Percentiles rank a stretch among this genome's conserved stretches.
Conservation (phyloP, 2,329 filamentous ascomycete genomes). For the Emergomyces africanus region DNA sequence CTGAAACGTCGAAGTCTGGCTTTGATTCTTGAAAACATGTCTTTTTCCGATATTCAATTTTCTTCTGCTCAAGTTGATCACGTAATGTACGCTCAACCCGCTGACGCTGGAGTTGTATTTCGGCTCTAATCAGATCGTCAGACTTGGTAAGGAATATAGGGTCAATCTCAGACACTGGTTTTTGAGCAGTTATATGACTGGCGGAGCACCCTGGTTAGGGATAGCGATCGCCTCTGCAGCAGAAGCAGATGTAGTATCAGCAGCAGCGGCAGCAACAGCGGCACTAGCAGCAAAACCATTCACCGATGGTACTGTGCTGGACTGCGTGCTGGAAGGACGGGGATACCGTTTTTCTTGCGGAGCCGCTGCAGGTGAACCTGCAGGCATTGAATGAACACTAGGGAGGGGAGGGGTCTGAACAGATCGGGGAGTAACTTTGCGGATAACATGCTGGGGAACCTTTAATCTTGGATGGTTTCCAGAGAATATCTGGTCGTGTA, state of each 20-base stretch:
- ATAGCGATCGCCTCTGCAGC: constrained; percentile 10
- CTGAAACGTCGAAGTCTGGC: constrained; percentile 55
- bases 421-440: constrained; percentile 25
- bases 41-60: constrained; percentile 35
- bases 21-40: constrained; percentile 40
- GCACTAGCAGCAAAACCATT: constrained; percentile 12
- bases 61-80: constrained; percentile 61
- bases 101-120: constrained; percentile 66
- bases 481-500: constrained; percentile 69
- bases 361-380: constrained; percentile 11
- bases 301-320: constrained; percentile 9
- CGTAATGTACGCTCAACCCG: constrained; percentile 64
- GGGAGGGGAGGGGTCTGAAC: constrained; percentile 21
- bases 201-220: constrained; percentile 13
- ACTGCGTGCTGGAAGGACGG: constrained; percentile 6
- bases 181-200: constrained; percentile 18
- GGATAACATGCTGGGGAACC: constrained; percentile 41
- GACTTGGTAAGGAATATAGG: constrained; percentile 79
- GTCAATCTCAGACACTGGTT: constrained; percentile 56
- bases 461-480: constrained; percentile 52
- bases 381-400: constrained; percentile 18
- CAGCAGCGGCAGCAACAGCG: constrained; percentile 3
- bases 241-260: neutral
- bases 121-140: constrained; percentile 68
- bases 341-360: constrained; percentile 12